Evolutionary conservation across 176 grass and related monocot species (phyloP).

Genomic region (Luzula sylvatica): DNA sequence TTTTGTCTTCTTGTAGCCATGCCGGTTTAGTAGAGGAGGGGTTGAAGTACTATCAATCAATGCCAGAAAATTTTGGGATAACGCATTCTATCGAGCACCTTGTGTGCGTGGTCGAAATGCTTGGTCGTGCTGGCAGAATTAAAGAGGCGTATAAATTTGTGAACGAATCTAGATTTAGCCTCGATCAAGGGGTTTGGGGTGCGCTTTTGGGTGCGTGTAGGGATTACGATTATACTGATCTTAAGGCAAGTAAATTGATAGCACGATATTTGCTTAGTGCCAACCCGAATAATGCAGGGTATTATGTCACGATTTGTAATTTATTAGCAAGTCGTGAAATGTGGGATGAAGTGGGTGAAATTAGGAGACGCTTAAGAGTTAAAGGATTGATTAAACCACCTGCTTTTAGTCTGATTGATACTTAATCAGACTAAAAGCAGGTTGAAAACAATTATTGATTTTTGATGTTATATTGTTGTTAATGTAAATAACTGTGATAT

Average conservation of each 20-base stretch:
- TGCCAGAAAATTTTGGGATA: conserved; percentile 57
- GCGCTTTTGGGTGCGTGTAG: conserved; percentile 56
- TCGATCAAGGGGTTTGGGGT: conserved; percentile 60
- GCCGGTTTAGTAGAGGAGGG: conserved; percentile 66
- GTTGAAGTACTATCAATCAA: conserved; percentile 52
- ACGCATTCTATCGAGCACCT: conserved; percentile 43
- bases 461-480: too few relatives aligned
- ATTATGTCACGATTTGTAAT: conserved; percentile 77
- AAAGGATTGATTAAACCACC: conserved; percentile 42
- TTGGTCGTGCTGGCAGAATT: conserved; percentile 46
- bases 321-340: conserved; percentile 46
- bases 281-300: conserved; percentile 66
- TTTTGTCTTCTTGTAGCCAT: conserved; percentile 68
- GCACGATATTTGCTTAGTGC: conserved; percentile 41
- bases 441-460: too few relatives aligned
- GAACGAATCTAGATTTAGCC: conserved; percentile 24
- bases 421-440: too few relatives aligned
- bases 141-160: conserved; percentile 49
- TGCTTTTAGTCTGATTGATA: conserved; percentile 43
- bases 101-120: conserved; percentile 76
- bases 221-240: conserved; percentile 23
- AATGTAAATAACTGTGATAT: too few relatives aligned
- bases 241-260: conserved; percentile 36
- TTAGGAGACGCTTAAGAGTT: conserved; percentile 38
- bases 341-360: conserved; percentile 41